Base-by-base conservation (phyloP, 768 basidiomycete species). In the Saitozyma sp. region DNA sequence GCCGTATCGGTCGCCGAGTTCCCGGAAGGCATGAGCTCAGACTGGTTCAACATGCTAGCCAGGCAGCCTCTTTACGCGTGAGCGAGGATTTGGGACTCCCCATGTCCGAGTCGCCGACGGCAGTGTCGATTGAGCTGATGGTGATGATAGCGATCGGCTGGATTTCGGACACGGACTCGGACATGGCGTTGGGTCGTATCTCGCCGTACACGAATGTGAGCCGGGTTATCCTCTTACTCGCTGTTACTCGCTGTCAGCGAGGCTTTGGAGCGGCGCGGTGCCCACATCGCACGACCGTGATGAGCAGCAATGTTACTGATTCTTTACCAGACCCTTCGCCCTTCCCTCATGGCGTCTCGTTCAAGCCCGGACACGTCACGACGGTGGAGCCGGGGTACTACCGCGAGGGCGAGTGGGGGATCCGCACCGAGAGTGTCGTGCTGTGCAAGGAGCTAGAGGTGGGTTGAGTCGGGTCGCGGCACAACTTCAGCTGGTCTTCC, bases 361-460 rank as follows among this genome's bases (percentile, higher is more conserved):
- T 97, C 40, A 83, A 84, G 20, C 86, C 87, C n/a, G 96, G 96
- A 10, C 88, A 96, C 78, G 87, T 94, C 69, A 86, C 94, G 61
- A 92, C 92, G 52, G 94, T 96, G 71, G 93, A 97, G 80, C 95
- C 93, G 52, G 93, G 92, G 0, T 94, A 87, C 80, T 95, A 94
- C 77, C 84, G 86, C 39, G 87, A 87, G 56, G 87, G 88, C 13
- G 83, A 85, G 66, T 98, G 87, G 84, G 96, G 96, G 6, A 88
- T 99, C 78, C 86, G 96, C 6, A 91, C 93, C 53, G 96, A 99
- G 80, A 91, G 89, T 53, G 89, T 91, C 11, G 81, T 94, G 38
- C 82, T 84, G 43, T 91, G 96, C 48, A 84, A 85, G 65, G 85
- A 84, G 54, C 85, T 85, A 82, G 73, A 86, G 80, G 84, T 81